These are phyloP conservation scores for Toxicodendron radicans DNA, from an alignment of 345 rosid genomes.

Conservation along the genomic window DNA sequence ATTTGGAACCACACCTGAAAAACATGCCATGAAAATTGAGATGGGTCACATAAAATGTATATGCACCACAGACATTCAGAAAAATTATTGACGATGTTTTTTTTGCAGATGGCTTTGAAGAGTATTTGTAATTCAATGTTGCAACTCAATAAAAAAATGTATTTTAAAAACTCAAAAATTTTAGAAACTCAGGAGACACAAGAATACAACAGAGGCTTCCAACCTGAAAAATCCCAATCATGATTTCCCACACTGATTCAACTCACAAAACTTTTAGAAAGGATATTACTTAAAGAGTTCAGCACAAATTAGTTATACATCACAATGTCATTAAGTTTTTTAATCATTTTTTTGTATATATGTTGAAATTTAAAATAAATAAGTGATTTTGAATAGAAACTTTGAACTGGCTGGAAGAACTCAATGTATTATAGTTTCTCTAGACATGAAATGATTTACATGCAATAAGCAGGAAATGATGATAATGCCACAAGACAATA, in stretches of 20 bases:
- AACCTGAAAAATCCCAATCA: not conserved
- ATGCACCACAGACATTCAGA: too few relatives aligned
- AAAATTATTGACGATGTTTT: too few relatives aligned
- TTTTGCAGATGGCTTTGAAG: not conserved
- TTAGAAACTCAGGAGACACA: not conserved
- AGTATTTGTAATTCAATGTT: not conserved
- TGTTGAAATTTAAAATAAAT: not conserved
- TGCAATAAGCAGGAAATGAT: not conserved
- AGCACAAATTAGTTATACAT: not conserved
- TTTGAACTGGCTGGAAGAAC: not conserved
- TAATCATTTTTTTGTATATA: not conserved
- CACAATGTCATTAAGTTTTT: not conserved
- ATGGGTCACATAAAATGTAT: not conserved
- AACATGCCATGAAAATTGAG: conserved; percentile 11
- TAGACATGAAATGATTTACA: not conserved
- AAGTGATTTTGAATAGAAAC: not conserved
- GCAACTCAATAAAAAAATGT: not conserved
- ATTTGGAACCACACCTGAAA: conserved; percentile 78
- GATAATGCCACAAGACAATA: not conserved
- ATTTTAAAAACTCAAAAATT: not conserved
- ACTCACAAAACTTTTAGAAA: not conserved
- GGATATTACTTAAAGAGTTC: not conserved
- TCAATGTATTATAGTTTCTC: not conserved
- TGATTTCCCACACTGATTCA: not conserved
- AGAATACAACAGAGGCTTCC: not conserved